Percentiles rank a stretch among this genome's conserved stretches.
Evolutionary conservation across 352 stramenopile genomes (phyloP).

Genomic region (Pythium aristosporum): DNA sequence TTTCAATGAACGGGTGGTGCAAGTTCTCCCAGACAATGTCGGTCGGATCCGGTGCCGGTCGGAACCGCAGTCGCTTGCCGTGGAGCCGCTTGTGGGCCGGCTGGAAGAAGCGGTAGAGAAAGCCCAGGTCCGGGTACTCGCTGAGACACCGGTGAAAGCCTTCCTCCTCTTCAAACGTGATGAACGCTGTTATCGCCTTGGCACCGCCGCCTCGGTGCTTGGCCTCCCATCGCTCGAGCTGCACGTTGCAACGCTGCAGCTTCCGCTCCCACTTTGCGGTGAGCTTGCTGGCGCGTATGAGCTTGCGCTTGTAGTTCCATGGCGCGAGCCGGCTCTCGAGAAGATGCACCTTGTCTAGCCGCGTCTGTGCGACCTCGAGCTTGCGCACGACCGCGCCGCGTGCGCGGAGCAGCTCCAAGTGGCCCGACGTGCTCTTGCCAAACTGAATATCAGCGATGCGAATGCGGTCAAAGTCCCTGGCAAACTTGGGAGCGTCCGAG

Average conservation of each 20-base stretch:
- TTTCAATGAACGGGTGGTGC: conserved; percentile 58
- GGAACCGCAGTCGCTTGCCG: conserved; percentile 72
- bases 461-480: conserved; percentile 55
- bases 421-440: conserved; percentile 59
- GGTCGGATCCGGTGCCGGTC: conserved; percentile 68
- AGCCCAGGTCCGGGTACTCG: conserved; percentile 75
- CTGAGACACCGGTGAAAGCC: conserved; percentile 71
- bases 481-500: conserved; percentile 48
- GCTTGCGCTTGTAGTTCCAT: conserved; percentile 42
- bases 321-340: conserved; percentile 45
- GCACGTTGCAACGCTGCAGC: conserved; percentile 43
- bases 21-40: conserved; percentile 88
- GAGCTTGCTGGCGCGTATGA: conserved; percentile 41
- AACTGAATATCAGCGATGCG: conserved; percentile 80
- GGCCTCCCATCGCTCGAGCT: conserved; percentile 44
- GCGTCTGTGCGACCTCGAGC: conserved; percentile 65
- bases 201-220: conserved; percentile 21
- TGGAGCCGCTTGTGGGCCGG: conserved; percentile 57
- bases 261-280: conserved; percentile 45
- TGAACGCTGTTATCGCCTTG: conserved; percentile 71
- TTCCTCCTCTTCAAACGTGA: conserved; percentile 86
- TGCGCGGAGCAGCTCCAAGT: conserved; percentile 58
- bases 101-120: conserved; percentile 75
- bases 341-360: conserved; percentile 62
- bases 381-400: conserved; percentile 61